Conservation (phyloP, 306 rosid species). For the Spatholobus suberectus region DNA sequence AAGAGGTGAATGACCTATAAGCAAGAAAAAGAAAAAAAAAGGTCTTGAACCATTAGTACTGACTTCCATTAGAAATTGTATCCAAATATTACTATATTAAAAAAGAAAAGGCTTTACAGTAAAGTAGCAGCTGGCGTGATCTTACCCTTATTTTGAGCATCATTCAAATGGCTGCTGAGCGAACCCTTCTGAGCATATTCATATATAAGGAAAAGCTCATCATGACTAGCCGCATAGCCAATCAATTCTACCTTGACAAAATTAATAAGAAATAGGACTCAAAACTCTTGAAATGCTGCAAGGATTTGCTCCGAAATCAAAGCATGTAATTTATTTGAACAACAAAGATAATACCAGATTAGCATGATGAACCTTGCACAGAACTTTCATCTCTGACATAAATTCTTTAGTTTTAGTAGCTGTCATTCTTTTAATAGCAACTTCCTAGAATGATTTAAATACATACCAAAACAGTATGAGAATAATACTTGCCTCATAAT, state of each 20-base stretch:
- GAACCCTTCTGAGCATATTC: conserved; percentile 96
- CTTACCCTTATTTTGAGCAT: conserved; percentile 89
- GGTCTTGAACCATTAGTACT: conserved; percentile 8
- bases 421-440: conserved; percentile 94
- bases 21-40: conserved; percentile 21
- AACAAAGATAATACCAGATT: conserved; percentile 70
- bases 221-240: conserved; percentile 87
- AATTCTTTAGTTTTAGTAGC: conserved; percentile 89
- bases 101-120: too few species aligned
- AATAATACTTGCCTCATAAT: neutral
- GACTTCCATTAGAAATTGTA: neutral
- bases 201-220: conserved; percentile 80
- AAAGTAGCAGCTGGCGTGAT: neutral
- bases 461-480: conserved; percentile 23
- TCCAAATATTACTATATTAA: conserved; percentile 1
- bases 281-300: conserved; percentile 38
- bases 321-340: neutral
- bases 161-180: conserved; percentile 84
- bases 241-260: conserved; percentile 96
- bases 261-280: conserved; percentile 48
- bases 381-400: conserved; percentile 84
- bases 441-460: conserved; percentile 66
- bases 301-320: conserved; percentile 45
- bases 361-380: conserved; percentile 94
- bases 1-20: conserved; percentile 80